These are phyloP conservation scores for Saturnispora diversa DNA, from an alignment of 805 yeast genomes.

Conservation along the genomic window DNA sequence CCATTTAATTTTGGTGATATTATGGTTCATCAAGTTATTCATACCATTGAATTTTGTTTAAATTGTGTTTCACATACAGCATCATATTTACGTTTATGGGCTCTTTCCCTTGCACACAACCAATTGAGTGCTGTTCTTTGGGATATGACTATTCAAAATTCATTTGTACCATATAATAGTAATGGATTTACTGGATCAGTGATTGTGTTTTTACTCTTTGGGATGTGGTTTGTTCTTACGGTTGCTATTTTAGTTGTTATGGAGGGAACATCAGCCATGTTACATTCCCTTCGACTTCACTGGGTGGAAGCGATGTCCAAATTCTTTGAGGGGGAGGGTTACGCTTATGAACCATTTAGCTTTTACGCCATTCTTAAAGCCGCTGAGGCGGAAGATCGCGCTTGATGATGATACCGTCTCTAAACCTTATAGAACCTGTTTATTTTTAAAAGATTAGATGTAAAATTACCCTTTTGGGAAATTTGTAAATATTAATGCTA, in stretches of 20 bases:
- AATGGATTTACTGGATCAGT: constrained; percentile 48
- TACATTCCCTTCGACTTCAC: constrained; percentile 67
- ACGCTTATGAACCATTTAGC: constrained; percentile 55
- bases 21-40: constrained; percentile 72
- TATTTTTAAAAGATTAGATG: no score
- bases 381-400: constrained; percentile 11
- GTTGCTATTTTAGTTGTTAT: constrained; percentile 61
- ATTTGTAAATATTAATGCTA: neutral
- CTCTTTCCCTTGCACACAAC: constrained; percentile 72
- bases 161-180: constrained; percentile 40
- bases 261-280: constrained; percentile 85
- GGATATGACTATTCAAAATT: constrained; percentile 64
- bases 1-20: constrained; percentile 53
- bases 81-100: constrained; percentile 71
- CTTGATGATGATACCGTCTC: no score
- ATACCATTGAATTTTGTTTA: constrained; percentile 71
- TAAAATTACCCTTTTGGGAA: neutral
- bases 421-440: no score
- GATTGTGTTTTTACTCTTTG: constrained; percentile 54
- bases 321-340: constrained; percentile 71
- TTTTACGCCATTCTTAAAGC: constrained; percentile 31
- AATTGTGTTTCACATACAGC: constrained; percentile 78
- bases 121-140: constrained; percentile 67
- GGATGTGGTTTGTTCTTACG: constrained; percentile 68
- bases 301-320: constrained; percentile 83